These are phyloP conservation scores for Hippophae rhamnoides DNA, from an alignment of 306 rosid genomes.

Conservation along the genomic window DNA sequence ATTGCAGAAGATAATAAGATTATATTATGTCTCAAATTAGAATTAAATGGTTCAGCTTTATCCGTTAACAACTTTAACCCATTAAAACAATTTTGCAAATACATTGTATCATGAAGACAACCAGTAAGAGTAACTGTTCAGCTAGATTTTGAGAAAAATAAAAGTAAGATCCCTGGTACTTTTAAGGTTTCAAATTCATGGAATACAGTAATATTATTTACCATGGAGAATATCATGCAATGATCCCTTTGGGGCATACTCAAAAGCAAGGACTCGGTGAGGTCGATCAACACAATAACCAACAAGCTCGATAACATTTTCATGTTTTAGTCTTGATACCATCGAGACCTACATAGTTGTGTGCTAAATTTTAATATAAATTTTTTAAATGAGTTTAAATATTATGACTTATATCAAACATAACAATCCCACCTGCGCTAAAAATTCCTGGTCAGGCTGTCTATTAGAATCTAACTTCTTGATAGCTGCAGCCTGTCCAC, in stretches of 20 bases:
- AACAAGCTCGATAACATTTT: conserved; percentile 53
- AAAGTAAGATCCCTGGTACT: no score
- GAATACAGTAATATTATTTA: conserved; percentile 10
- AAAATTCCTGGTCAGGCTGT: conserved; percentile 66
- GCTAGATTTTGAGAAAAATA: no score
- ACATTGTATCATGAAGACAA: no score
- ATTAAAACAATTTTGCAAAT: background rate
- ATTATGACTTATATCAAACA: background rate
- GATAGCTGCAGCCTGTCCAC: conserved; percentile 54
- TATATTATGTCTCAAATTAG: background rate
- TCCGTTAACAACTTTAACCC: background rate
- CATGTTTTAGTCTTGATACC: conserved; percentile 75
- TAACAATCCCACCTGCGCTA: conserved; percentile 48
- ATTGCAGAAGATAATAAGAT: background rate
- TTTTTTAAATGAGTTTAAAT: background rate
- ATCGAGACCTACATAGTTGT: conserved; percentile 43
- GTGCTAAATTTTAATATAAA: background rate
- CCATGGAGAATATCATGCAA: conserved; percentile 77
- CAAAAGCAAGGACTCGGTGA: conserved; percentile 59
- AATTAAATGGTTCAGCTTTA: background rate
- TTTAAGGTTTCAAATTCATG: no score
- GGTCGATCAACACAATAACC: conserved; percentile 65
- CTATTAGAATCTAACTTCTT: conserved; percentile 65
- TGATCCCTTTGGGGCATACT: conserved; percentile 71
- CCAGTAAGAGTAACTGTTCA: no score